Conservation (phyloP, 495 filamentous ascomycete genomes). For the Aspergillus kassunensis region DNA sequence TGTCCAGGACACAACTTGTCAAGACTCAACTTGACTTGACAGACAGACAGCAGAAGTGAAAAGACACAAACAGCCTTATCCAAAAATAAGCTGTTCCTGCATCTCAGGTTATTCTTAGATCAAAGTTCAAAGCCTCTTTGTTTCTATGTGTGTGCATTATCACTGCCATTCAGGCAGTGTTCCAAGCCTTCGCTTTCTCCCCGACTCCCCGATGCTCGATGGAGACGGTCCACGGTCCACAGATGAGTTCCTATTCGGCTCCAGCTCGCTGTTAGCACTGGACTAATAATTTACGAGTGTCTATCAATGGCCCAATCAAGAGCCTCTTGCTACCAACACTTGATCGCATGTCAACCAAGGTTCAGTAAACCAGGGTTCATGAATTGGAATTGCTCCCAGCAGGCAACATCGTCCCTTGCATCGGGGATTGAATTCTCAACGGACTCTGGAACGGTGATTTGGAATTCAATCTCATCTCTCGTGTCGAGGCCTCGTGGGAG, state of each 20-base stretch:
- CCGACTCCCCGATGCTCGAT: no score
- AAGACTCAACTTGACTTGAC: no score
- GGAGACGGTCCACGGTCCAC: no score
- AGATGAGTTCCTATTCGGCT: background rate
- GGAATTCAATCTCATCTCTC: background rate
- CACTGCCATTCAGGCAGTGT: no score
- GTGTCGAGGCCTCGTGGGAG: background rate
- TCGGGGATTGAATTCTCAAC: background rate
- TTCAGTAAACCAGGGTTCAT: constrained; percentile 3
- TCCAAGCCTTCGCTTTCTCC: no score
- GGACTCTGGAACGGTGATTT: background rate
- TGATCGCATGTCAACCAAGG: no score
- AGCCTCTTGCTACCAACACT: constrained; percentile 3
- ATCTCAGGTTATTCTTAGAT: background rate
- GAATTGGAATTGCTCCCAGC: background rate
- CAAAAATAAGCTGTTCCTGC: background rate
- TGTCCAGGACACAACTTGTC: no score
- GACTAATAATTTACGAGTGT: background rate
- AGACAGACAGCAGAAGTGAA: no score
- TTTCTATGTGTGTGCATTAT: no score
- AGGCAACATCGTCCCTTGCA: background rate
- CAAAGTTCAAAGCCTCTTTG: constrained; percentile 7
- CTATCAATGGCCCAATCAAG: constrained; percentile 1
- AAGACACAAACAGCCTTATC: background rate
- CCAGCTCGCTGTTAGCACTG: background rate